phyloP scores from a whole-genome alignment of 108 stramenopile genomes.

The Ochromonas danica region DNA sequence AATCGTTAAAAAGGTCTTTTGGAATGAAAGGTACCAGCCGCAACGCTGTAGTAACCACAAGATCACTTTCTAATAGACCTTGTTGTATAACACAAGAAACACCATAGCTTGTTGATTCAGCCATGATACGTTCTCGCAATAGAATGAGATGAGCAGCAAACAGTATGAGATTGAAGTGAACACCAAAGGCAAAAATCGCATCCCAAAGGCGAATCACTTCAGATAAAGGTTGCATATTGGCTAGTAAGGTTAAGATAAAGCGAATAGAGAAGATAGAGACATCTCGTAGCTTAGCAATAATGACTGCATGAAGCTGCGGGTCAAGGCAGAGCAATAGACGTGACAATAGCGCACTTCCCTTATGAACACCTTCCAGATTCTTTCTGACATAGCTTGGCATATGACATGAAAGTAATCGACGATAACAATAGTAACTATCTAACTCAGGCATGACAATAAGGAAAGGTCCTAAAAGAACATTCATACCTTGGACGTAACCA shows the following conservation, averaged over 20 bases:
- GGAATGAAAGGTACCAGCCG: background rate
- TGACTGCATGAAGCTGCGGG: background rate
- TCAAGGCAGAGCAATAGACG: background rate
- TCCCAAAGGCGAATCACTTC: slow-evolving; percentile 32
- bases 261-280: slow-evolving; percentile 5
- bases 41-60: background rate
- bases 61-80: background rate
- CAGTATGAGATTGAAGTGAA: background rate
- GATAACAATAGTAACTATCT: slow-evolving; percentile 19
- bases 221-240: slow-evolving; percentile 20
- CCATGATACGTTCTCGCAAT: slow-evolving; percentile 2
- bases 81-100: background rate
- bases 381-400: background rate
- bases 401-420: background rate
- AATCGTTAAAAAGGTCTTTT: background rate
- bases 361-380: slow-evolving; percentile 23
- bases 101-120: too few relatives aligned
- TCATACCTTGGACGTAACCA: slow-evolving; percentile 38
- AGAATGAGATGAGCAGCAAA: background rate
- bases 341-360: background rate
- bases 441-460: slow-evolving; percentile 28
- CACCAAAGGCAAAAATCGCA: slow-evolving; percentile 30
- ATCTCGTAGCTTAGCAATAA: background rate
- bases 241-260: slow-evolving; percentile 23
- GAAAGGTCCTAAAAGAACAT: slow-evolving; percentile 25